Percentiles rank a stretch among this genome's conserved stretches.
phyloP scores from a whole-genome alignment of 164 flowering plant species.

The Macadamia tetraphylla region DNA sequence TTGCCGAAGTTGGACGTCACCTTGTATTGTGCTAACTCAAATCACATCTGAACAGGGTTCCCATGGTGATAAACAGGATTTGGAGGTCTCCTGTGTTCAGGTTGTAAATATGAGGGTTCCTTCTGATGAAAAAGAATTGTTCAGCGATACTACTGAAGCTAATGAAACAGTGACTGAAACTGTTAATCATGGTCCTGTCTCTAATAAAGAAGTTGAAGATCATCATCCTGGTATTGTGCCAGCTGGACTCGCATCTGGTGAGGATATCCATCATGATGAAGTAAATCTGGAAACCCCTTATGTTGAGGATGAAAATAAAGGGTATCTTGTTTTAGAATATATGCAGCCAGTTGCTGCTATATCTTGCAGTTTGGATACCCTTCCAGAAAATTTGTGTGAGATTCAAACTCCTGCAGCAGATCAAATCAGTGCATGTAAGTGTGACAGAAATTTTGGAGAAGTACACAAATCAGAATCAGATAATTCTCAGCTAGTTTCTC shows the following conservation, averaged over 20 bases:
- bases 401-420: too few species aligned
- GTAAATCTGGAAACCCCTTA: constrained; percentile 2
- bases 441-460: too few species aligned
- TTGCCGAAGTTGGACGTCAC: constrained; percentile 1
- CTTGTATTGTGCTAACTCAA: not conserved
- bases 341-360: too few species aligned
- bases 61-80: not conserved
- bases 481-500: too few species aligned
- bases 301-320: constrained; percentile 9
- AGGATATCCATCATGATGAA: not conserved
- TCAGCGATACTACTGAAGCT: constrained; percentile 4
- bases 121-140: constrained; percentile 4
- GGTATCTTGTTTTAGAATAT: constrained; percentile 2
- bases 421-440: too few species aligned
- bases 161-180: not conserved
- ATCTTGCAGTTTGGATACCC: too few species aligned
- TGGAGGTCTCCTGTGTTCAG: constrained; percentile 4
- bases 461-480: too few species aligned
- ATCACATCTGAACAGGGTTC: not conserved
- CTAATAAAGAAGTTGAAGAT: not conserved
- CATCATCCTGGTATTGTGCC: constrained; percentile 1
- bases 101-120: constrained; percentile 5
- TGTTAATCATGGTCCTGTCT: not conserved
- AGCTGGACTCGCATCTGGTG: not conserved
- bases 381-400: too few species aligned